Percentiles rank a stretch among this genome's conserved stretches.
phyloP scores from a whole-genome alignment of 2,329 filamentous ascomycete species.

The Colletotrichum limetticola region DNA sequence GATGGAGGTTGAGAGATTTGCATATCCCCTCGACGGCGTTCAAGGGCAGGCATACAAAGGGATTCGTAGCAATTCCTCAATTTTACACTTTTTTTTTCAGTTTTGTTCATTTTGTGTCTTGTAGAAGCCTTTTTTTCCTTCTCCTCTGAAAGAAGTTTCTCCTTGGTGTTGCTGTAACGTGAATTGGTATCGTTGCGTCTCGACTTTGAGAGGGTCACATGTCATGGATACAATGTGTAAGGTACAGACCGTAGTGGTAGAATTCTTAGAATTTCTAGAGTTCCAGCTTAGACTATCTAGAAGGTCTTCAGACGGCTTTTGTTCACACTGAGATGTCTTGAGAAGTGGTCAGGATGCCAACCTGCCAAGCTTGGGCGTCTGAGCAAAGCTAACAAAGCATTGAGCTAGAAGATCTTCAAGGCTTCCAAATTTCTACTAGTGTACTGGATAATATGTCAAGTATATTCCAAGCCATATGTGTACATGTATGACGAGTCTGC shows the following conservation, averaged over 20 bases:
- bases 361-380: too few species aligned
- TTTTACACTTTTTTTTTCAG: constrained; percentile 5
- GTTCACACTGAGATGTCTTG: background rate
- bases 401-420: background rate
- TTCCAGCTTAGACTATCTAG: background rate
- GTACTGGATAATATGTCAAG: background rate
- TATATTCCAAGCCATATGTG: background rate
- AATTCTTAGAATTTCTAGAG: background rate
- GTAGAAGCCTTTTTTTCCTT: background rate
- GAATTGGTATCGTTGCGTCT: background rate
- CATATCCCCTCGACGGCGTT: constrained; percentile 30
- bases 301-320: background rate
- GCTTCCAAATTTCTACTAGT: background rate
- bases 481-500: background rate
- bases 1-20: constrained; percentile 8
- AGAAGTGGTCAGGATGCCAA: background rate
- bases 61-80: constrained; percentile 19
- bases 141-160: background rate
- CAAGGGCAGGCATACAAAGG: constrained; percentile 30
- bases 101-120: constrained; percentile 9
- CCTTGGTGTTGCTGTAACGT: background rate
- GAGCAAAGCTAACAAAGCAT: too few species aligned
- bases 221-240: background rate
- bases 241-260: background rate
- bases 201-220: background rate